Evolutionary conservation across 2,329 filamentous ascomycete species (phyloP).

Genomic region (Fusarium ambrosium): DNA sequence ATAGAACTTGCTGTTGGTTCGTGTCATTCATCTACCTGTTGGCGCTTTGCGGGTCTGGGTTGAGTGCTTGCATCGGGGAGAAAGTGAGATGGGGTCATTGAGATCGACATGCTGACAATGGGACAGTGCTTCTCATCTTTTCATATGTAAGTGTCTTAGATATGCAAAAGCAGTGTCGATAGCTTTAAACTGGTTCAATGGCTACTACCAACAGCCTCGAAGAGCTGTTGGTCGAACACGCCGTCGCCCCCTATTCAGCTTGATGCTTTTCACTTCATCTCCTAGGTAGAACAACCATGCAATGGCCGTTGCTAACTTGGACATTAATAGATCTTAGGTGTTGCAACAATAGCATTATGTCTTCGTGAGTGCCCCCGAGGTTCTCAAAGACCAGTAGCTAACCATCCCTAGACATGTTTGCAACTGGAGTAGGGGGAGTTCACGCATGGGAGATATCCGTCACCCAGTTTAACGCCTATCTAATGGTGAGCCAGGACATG

Average conservation of each 20-base stretch:
- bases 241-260: not conserved
- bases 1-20: slow-evolving; percentile 1
- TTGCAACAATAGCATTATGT: slow-evolving; percentile 38
- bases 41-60: slow-evolving; percentile 1
- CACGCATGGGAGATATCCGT: slow-evolving; percentile 51
- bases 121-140: slow-evolving; percentile 31
- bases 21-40: not conserved
- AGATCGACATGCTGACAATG: slow-evolving; percentile 16
- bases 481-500: slow-evolving; percentile 35
- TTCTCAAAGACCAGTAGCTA: not conserved
- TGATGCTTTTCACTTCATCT: not conserved
- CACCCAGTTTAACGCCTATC: slow-evolving; percentile 43
- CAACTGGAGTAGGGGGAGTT: slow-evolving; percentile 43
- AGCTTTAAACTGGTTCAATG: not conserved
- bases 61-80: not conserved
- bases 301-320: slow-evolving; percentile 8
- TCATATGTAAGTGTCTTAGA: slow-evolving; percentile 28
- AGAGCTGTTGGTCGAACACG: not conserved
- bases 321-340: slow-evolving; percentile 22
- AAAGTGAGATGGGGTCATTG: not conserved
- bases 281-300: accelerated
- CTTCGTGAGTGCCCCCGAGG: slow-evolving; percentile 18
- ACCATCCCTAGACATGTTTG: slow-evolving; percentile 46
- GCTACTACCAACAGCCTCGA: not conserved
- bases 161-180: not conserved